Evolutionary conservation across 169 alveolate species (phyloP).

Genomic region (Plasmodium vinckei): DNA sequence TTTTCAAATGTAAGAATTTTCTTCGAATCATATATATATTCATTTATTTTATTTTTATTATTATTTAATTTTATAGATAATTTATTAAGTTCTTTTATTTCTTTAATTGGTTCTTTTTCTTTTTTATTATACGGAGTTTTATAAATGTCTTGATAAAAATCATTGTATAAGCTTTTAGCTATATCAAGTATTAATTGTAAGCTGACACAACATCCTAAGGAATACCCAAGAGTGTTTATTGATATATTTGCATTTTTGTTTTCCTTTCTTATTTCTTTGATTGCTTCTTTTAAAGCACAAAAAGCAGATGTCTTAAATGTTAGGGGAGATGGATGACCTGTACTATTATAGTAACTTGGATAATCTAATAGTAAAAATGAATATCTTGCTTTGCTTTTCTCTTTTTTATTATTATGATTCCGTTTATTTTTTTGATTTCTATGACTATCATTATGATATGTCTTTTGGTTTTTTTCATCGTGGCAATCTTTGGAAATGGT

Average conservation of each 20-base stretch:
- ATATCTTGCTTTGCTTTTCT: constrained; percentile 20
- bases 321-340: constrained; percentile 75
- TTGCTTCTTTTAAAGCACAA: constrained; percentile 62
- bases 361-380: constrained; percentile 62
- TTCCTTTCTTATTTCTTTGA: constrained; percentile 34
- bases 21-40: constrained; percentile 66
- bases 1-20: constrained; percentile 48
- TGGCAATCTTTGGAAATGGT: too few species aligned
- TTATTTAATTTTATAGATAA: constrained; percentile 38
- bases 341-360: constrained; percentile 66
- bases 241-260: neutral
- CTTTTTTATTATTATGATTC: constrained; percentile 3
- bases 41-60: constrained; percentile 20
- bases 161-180: constrained; percentile 73
- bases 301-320: constrained; percentile 72
- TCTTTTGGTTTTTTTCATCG: too few species aligned
- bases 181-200: constrained; percentile 52
- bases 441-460: too few species aligned
- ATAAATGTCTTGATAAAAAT: constrained; percentile 35
- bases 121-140: constrained; percentile 28
- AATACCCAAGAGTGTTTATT: constrained; percentile 48
- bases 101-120: constrained; percentile 48
- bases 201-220: constrained; percentile 65
- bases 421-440: constrained; percentile 8
- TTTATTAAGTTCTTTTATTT: constrained; percentile 8